phyloP scores from a whole-genome alignment of 176 grass and related monocot species.

The Bonia amplexicaulis region DNA sequence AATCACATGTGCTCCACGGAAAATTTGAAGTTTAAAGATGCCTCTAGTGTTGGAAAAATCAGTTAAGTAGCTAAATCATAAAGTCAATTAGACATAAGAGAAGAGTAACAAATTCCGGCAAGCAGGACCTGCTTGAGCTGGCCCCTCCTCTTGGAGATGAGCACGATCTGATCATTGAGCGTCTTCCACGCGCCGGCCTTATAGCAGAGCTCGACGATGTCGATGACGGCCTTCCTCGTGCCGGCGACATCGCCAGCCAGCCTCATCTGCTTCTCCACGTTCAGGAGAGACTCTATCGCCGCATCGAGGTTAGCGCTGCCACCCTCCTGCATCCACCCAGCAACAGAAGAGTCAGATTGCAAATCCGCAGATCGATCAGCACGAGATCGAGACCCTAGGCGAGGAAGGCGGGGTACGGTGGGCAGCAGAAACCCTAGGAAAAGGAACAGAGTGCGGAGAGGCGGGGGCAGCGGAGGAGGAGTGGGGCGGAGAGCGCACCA shows the following conservation, averaged over 20 bases:
- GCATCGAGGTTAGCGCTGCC: constrained; percentile 60
- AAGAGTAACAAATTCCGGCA: neutral
- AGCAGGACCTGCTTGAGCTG: constrained; percentile 85
- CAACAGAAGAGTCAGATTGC: neutral
- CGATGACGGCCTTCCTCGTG: constrained; percentile 76
- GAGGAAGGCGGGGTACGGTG: neutral
- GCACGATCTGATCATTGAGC: constrained; percentile 87
- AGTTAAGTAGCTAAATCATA: neutral
- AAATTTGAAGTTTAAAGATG: neutral
- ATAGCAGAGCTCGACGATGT: constrained; percentile 93
- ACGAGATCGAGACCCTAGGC: constrained; percentile 26
- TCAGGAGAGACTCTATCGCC: constrained; percentile 77
- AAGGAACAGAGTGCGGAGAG: neutral
- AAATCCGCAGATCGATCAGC: neutral
- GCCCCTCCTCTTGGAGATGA: constrained; percentile 89
- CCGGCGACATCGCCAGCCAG: constrained; percentile 78
- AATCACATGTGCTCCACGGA: neutral
- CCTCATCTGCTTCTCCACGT: constrained; percentile 92
- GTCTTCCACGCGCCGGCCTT: constrained; percentile 88
- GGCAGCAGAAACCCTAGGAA: neutral
- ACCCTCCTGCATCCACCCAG: constrained; percentile 45
- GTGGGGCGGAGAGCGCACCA: constrained; percentile 16
- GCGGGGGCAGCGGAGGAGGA: neutral
- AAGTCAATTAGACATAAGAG: neutral
- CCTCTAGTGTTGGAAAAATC: neutral